Evolutionary conservation across 2,329 filamentous ascomycete species (phyloP), one percentile per base, ranked within the genome.

Genomic region (Aspergillus sp.): DNA sequence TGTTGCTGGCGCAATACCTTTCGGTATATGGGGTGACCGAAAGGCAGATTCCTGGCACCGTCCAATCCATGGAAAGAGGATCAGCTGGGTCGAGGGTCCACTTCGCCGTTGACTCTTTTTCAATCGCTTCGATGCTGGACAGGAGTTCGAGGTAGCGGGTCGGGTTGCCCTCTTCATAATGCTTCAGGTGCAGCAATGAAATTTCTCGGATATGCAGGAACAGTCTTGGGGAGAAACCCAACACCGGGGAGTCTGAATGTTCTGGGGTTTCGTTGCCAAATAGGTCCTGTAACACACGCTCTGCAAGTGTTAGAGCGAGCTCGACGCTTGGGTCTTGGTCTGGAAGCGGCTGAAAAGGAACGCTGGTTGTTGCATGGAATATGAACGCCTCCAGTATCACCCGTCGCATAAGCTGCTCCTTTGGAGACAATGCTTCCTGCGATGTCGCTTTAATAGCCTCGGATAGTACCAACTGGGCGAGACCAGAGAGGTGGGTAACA

Each of bases 341-440:
- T 7, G 19, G 17, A 6, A 49, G 49, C 8, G 50, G 38, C 11
- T 62, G 62, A 20, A 66, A 65, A 1, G 63, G 61, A 11, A 66
- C 54, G 22, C 61, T 60, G 4, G 62, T 66, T 9, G 62, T 54
- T 4, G 57, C 58, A 40, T 66, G 63, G 36, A 66, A 66, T 42
- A 65, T 61, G 40, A 65, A 66, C 0, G 62, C 55, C 32, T 65
- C 63, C 3, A 60, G 52, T 35, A 52, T 60, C 0, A 65, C 49
- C 19, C 59, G 55, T 22, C 54, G 38, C 40, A 57, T 60, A 8
- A 44, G 30, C 6, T 17, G 19, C n/a, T 57, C 56, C 19, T 45
- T 24, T 49, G 2, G 50, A 47, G 7, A 11, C 11, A 8, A 22
- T 24, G 22, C 9, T 1, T 1, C 30, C 17, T n/a, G 8, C 3